Base-by-base conservation (phyloP, 2,329 filamentous ascomycete genomes). In the Fusarium sp. region DNA sequence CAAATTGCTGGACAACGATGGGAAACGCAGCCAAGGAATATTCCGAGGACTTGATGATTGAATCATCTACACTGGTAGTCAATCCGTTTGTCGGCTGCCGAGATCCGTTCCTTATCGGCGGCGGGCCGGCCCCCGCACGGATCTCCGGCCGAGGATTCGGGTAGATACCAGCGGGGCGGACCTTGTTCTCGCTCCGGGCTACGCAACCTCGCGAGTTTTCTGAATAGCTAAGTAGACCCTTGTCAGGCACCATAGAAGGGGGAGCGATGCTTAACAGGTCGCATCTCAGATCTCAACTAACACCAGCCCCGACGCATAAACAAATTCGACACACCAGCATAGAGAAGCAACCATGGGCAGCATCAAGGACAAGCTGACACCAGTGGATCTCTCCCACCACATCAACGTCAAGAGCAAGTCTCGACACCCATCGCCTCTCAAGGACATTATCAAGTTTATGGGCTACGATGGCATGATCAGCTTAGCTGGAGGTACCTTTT, bases 361-460 rank as follows among this genome's bases (percentile, higher is more conserved):
- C 29, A 29, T 56, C 18, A 33, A 35, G n/a, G 18, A 35, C 10
- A 56, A 56, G 7, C n/a, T 56, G n/a, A 22, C 27, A 6, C 27
- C 52, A 2, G 52, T 56, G n/a, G 79, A 81, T 60, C 56, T 81
- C 7, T 78, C 78, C 1, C 80, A 81, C 58, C 81, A 82, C 52
- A 68, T 82, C 65, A 82, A 82, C 50, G 29, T 63, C 13, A 76
- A 78, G 57, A 80, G 77, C 68, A 77, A 74, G 31, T 70, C 79
- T 25, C 68, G 80, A 0, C 80, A 81, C 58, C 79, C 79, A 0
- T 80, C 77, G 8, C 80, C 80, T 1, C 69, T 82, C 6, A 82
- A 82, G 58, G 80, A 81, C 40, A 82, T 81, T 25, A 77, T 82
- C 66, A 78, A 78, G 63, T 81, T 75, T n/a, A 81, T 81, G 80